phyloP scores from a whole-genome alignment of 2,329 filamentous ascomycete species.

The Pseudocercospora fijiensis region DNA sequence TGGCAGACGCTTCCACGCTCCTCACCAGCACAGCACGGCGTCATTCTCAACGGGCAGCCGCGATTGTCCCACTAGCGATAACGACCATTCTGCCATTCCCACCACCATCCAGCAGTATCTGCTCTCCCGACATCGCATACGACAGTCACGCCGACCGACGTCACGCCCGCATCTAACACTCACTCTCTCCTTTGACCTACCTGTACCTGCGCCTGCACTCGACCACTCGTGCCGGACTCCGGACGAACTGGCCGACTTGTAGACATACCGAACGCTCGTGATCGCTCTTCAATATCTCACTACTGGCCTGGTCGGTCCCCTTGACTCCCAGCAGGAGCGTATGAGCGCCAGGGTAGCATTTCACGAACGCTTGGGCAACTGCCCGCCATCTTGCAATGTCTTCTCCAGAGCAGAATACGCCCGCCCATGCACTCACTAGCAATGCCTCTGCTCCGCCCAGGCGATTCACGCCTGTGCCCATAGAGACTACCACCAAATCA shows the following conservation, averaged over 20 bases:
- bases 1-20: background rate
- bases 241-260: slow-evolving; percentile 1
- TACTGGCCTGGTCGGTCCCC: slow-evolving; percentile 35
- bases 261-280: background rate
- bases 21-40: background rate
- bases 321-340: slow-evolving; percentile 19
- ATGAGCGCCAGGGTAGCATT: slow-evolving; percentile 25
- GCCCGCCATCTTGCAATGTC: slow-evolving; percentile 23
- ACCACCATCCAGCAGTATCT: background rate
- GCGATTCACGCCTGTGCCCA: slow-evolving; percentile 66
- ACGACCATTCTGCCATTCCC: background rate
- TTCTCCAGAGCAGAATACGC: slow-evolving; percentile 18
- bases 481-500: slow-evolving; percentile 60
- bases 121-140: background rate
- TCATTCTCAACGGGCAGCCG: slow-evolving; percentile 15
- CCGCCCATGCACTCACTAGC: slow-evolving; percentile 16
- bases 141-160: background rate
- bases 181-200: background rate
- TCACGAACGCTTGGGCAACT: slow-evolving; percentile 21
- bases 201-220: background rate
- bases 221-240: background rate
- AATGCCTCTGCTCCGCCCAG: slow-evolving; percentile 24
- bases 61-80: slow-evolving; percentile 10
- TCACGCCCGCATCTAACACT: background rate
- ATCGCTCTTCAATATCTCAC: slow-evolving; percentile 5